Evolutionary conservation across 176 grass and related monocot species (phyloP).

Genomic region (bread wheat (Triticum aestivum)): IWGSC_CS_RefSeq_v2.1 NC_057806.1:437014625-437015124

Average conservation of each 20-base stretch:
- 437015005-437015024: constrained; percentile 59
- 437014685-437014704: constrained; percentile 50
- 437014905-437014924: constrained; percentile 38
- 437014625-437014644: neutral
- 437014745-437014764: constrained; percentile 44
- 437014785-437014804: constrained; percentile 25
- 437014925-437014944: constrained; percentile 55
- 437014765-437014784: constrained; percentile 2
- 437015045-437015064: constrained; percentile 47
- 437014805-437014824: neutral
- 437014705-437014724: constrained; percentile 39
- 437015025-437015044: constrained; percentile 65
- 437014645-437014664: constrained; percentile 30
- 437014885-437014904: constrained; percentile 7
- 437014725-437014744: constrained; percentile 28
- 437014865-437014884: constrained; percentile 47
- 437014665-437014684: constrained; percentile 43
- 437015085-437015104: neutral
- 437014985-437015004: constrained; percentile 49
- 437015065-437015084: constrained; percentile 40
- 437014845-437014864: constrained; percentile 45
- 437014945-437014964: constrained; percentile 69
- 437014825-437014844: neutral
- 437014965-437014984: constrained; percentile 44
- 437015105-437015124: neutral